These are phyloP conservation scores for Triticum monococcum DNA, from an alignment of 176 grass and related monocot genomes.

Conservation along the genomic window DNA sequence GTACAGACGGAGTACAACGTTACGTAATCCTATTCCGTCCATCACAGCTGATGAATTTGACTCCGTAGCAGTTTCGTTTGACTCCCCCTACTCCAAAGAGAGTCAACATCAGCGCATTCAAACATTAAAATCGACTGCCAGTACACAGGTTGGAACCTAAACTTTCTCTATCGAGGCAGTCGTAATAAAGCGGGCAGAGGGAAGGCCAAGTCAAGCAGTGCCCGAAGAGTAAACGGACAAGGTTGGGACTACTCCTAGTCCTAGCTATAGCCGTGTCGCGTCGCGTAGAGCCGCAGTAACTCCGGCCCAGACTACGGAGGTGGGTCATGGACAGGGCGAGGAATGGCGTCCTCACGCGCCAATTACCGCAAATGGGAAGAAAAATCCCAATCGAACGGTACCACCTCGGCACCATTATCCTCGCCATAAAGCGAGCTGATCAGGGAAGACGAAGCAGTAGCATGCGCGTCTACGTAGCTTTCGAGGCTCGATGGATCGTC, in stretches of 20 bases:
- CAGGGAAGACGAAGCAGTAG: constrained; percentile 20
- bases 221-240: constrained; percentile 3
- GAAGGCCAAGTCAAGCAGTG: not conserved
- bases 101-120: not conserved
- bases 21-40: not conserved
- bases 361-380: constrained; percentile 36
- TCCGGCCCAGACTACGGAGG: constrained; percentile 26
- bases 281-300: constrained; percentile 23
- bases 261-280: constrained; percentile 24
- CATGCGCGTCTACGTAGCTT: constrained; percentile 9
- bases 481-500: constrained; percentile 24
- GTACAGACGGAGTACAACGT: not conserved
- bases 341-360: constrained; percentile 9
- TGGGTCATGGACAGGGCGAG: not conserved
- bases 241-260: not conserved
- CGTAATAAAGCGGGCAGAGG: not conserved
- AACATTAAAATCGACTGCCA: constrained; percentile 1
- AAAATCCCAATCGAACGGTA: constrained; percentile 16
- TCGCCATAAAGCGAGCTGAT: not conserved
- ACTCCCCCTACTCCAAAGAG: not conserved
- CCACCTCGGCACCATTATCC: constrained; percentile 25
- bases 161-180: constrained; percentile 29
- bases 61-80: not conserved
- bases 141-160: constrained; percentile 26
- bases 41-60: not conserved